Base-by-base conservation (phyloP, 768 basidiomycete species). In the Calocybe gangraenosa region DNA sequence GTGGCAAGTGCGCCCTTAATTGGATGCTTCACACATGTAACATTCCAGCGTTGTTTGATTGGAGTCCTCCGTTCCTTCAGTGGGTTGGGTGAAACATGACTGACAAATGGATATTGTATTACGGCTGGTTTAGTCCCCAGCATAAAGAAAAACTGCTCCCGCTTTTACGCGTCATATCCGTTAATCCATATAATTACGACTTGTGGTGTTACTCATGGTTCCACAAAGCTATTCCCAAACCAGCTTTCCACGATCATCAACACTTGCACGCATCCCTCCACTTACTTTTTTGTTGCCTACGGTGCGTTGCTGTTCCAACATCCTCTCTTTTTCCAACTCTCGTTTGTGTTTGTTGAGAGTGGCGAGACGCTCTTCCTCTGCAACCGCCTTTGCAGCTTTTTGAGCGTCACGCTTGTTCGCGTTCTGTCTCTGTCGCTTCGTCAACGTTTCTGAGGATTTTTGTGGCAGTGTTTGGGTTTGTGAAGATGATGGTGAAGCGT, bases 341-440 rank as follows among this genome's bases (percentile, higher is more conserved):
- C 0, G 67, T 76, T 44, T 44, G 22, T 44, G 42, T 55, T 79
- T 83, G 5, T 66, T 73, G 6, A 22, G 34, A 15, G 15, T 17
- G 31, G 34, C 34, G 14, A 44, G 22, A 20, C 42, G 68, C 38
- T 74, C 68, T 6, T 61, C 63, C 58, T 87, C 87, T 0, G 67
- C 67, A 1, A 74, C 79, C 0, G 68, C 75, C 54, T 78, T 83
- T 5, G 65, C 74, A 2, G 73, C 69, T 60, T 87, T 88, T 44
- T 68, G 58, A 0, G 74, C 71, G 36, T 85, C 84, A 3, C 74
- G 67, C 57, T 68, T 75, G 50, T 72, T 73, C 7, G 74, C 78
- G 51, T 87, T 87, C 58, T 90, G 71, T 7, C 83, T 75, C 58
- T 88, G 84, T 34, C 75, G 76, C 63, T 90, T 87, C 5, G 80